Evolutionary conservation across 176 grass and related monocot genomes (phyloP).

Genomic region (Triticum monococcum): DNA sequence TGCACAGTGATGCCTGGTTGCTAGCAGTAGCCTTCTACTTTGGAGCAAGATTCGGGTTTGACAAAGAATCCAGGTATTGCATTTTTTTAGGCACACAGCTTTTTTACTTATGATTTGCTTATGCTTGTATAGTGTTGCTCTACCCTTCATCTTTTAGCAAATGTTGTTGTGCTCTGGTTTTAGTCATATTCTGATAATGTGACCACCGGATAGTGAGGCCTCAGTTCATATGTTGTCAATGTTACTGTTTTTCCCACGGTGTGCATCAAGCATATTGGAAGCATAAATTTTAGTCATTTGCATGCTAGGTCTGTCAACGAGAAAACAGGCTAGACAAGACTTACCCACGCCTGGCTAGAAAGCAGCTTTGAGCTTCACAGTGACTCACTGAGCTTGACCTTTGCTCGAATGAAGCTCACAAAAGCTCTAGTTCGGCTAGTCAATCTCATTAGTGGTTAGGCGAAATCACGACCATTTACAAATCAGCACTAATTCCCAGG

Average conservation of each 20-base stretch:
- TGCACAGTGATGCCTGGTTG: constrained; percentile 91
- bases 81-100: constrained; percentile 13
- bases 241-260: constrained; percentile 6
- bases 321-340: background rate
- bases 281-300: background rate
- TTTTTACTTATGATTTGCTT: constrained; percentile 11
- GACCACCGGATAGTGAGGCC: background rate
- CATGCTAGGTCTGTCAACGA: background rate
- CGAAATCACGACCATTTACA: background rate
- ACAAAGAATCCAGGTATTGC: constrained; percentile 81
- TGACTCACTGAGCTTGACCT: background rate
- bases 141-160: background rate
- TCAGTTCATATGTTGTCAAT: background rate
- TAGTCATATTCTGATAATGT: constrained; percentile 1
- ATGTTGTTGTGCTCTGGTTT: background rate
- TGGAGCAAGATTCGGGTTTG: constrained; percentile 93
- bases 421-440: background rate
- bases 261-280: background rate
- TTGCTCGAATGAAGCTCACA: background rate
- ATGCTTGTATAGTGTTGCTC: background rate
- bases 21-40: constrained; percentile 88
- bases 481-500: background rate
- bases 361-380: background rate
- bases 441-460: background rate
- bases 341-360: background rate